These are phyloP conservation scores for Ceratobasidium sp. DNA, from an alignment of 1,284 basidiomycete genomes.

Conservation along the genomic window DNA sequence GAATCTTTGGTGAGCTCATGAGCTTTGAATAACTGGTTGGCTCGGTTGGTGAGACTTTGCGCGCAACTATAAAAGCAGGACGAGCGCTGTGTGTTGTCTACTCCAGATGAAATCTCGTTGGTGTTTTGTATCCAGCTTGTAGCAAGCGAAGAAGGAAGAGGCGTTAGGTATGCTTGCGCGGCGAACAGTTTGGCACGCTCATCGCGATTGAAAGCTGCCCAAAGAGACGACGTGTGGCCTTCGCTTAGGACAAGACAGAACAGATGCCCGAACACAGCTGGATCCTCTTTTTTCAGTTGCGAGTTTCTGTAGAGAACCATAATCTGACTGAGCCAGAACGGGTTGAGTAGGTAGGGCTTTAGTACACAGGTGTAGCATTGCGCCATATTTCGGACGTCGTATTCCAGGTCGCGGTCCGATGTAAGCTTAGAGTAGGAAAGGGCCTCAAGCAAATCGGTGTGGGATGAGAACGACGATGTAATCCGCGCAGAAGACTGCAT, in stretches of 20 bases:
- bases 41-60: neutral
- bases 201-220: conserved; percentile 9
- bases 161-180: neutral
- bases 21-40: neutral
- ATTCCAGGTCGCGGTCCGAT: neutral
- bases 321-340: neutral
- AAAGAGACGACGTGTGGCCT: neutral
- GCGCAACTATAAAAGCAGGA: neutral
- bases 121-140: neutral
- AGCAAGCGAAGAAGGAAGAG: neutral
- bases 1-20: neutral
- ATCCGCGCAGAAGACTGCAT: neutral
- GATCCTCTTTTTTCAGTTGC: neutral
- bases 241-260: neutral
- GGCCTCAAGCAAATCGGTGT: neutral
- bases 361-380: neutral
- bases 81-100: neutral
- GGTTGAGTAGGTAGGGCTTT: neutral
- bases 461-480: neutral
- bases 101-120: no score
- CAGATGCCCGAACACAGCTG: conserved; percentile 6
- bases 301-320: neutral
- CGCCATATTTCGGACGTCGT: neutral
- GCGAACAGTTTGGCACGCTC: conserved; percentile 4
- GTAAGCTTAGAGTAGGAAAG: neutral